Evolutionary conservation across 495 filamentous ascomycete species (phyloP).

Genomic region (Talaromyces stipitatus): DNA sequence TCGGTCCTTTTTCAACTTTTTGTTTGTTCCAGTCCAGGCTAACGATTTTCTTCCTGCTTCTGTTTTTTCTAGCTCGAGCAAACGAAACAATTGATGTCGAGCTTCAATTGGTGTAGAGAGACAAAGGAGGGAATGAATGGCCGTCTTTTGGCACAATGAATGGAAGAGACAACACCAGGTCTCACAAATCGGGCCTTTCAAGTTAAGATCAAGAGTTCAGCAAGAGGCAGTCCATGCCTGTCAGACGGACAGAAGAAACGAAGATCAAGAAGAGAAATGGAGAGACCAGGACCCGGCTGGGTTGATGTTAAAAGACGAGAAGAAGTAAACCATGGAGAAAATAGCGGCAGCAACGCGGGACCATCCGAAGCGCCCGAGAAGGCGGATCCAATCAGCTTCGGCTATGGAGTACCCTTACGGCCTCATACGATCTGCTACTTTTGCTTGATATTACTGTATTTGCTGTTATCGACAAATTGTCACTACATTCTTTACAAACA

Average conservation of each 20-base stretch:
- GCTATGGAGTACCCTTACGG: neutral
- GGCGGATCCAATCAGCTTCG: neutral
- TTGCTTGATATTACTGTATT: too few species aligned
- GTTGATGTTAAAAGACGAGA: neutral
- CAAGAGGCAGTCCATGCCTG: slow-evolving; percentile 5
- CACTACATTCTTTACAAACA: too few species aligned
- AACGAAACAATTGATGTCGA: neutral
- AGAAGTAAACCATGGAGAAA: neutral
- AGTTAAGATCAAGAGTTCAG: neutral
- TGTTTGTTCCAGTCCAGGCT: neutral
- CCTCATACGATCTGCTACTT: too few species aligned
- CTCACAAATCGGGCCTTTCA: neutral
- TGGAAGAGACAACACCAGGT: slow-evolving; percentile 5
- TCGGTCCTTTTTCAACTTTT: neutral
- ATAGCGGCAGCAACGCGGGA: neutral
- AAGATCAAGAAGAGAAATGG: neutral
- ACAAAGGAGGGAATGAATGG: slow-evolving; percentile 1
- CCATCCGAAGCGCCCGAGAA: neutral
- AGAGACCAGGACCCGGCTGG: neutral
- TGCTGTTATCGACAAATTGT: too few species aligned
- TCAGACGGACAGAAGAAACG: neutral
- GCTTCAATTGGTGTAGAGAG: neutral
- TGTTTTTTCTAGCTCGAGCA: neutral
- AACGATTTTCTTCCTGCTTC: neutral
- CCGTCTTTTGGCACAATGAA: slow-evolving; percentile 3